Conservation (phyloP, 352 stramenopile genomes). For the Thraustochytrium striatum region DNA sequence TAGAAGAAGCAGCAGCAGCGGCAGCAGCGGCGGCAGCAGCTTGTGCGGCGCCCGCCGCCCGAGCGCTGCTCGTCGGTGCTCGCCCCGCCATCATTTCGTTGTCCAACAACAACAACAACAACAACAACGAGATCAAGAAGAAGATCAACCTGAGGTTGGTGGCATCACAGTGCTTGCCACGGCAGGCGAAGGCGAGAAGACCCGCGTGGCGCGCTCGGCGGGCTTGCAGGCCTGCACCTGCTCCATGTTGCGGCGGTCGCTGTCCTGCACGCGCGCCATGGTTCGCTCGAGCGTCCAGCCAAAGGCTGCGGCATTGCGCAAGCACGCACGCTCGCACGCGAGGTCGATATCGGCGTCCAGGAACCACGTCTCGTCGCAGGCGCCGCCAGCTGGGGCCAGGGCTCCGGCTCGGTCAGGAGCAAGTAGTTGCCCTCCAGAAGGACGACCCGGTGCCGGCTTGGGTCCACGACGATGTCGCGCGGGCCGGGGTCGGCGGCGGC, state of each 20-base stretch:
- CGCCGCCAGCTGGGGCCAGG: conserved; percentile 7
- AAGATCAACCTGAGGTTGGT: too few species aligned
- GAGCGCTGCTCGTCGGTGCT: too few species aligned
- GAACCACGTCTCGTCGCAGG: conserved; percentile 41
- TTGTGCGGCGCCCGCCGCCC: too few species aligned
- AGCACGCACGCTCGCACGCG: not conserved
- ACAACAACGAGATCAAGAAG: too few species aligned
- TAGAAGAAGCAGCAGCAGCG: too few species aligned
- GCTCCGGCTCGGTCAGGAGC: not conserved
- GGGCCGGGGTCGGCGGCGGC: conserved; percentile 1
- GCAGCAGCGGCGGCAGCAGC: too few species aligned
- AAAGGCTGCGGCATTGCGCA: conserved; percentile 30
- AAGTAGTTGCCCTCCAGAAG: conserved; percentile 42
- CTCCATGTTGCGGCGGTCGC: conserved; percentile 19
- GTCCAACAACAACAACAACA: too few species aligned
- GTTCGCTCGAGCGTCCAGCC: conserved; percentile 39
- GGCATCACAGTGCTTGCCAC: too few species aligned
- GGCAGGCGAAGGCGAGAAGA: conserved; percentile 44
- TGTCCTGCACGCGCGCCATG: conserved; percentile 5
- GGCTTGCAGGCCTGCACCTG: not conserved
- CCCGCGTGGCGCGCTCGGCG: not conserved
- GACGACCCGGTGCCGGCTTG: not conserved
- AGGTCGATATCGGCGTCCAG: conserved; percentile 14
- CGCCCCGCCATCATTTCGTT: too few species aligned
- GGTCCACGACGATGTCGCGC: not conserved